Evolutionary conservation across 2,329 filamentous ascomycete species (phyloP), one percentile per base, ranked within the genome.

Genomic region (Alternaria sp.): DNA sequence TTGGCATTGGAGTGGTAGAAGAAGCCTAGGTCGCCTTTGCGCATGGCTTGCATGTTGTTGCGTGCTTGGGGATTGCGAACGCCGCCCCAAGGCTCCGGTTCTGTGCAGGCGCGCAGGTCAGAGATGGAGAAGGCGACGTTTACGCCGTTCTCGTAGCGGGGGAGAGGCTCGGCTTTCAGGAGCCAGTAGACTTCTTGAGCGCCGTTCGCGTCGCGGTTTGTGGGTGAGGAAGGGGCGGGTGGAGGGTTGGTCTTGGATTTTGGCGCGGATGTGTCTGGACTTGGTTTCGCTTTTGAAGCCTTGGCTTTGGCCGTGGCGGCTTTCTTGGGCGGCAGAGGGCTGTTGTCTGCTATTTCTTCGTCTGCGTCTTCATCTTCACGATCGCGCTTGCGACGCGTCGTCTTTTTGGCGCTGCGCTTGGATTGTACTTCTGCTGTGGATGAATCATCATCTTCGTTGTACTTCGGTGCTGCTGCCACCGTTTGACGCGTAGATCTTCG

Each of bases 1-100:
- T 96, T 96, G 80, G 92, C 95, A 72, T 95, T 96, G 47, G 92
- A 96, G 79, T 97, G 94, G 76, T 98, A 98, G 81, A 99, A 98
- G 81, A 99, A 98, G 26, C 93, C 94, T 32, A 94, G 84, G 74
- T 99, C 95, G 51, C 94, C 94, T 57, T 89, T 88, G 70, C 92
- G 93, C 95, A 99, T 99, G 8, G 88, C 87, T 30, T 92, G 88
- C 81, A 99, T 89, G 75, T 97, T 93, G 73, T 97, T 98, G 26
- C 92, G 88, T 7, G 94, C 94, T 79, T 77, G 75, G 18, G 73
- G 72, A 52, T 83, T 84, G 47, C 81, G 73, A 39, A 83, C 87
- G 75, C 81, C 95, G 79, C 96, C 91, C 95, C 95, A 99, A 1
- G 92, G 89, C 74, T 98, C 94, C 2, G 94, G 93, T 70, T 87